These are phyloP conservation scores for Streptanthus diversifolius DNA, from an alignment of 345 rosid genomes.

Conservation along the genomic window DNA sequence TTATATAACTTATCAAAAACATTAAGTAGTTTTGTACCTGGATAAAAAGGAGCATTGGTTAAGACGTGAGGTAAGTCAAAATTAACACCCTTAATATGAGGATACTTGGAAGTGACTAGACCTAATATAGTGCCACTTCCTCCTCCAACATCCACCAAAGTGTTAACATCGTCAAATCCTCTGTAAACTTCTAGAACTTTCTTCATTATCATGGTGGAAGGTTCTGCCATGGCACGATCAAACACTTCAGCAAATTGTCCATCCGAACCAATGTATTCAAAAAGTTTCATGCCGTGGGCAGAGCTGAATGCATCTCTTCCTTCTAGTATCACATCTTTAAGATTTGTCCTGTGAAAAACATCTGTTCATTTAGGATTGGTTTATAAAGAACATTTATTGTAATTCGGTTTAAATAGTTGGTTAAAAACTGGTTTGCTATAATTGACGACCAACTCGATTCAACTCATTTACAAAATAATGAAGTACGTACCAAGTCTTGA, in stretches of 20 bases:
- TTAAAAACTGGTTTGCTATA: background rate
- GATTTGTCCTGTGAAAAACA: slow-evolving; percentile 29
- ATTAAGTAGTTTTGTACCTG: background rate
- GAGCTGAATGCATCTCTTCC: slow-evolving; percentile 54
- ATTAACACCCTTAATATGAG: slow-evolving; percentile 46
- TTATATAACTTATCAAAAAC: background rate
- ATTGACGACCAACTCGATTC: background rate
- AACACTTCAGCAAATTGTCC: slow-evolving; percentile 43
- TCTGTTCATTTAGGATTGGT: background rate
- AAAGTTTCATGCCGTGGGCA: slow-evolving; percentile 49
- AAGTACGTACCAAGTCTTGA: slow-evolving; percentile 29
- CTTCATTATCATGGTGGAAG: slow-evolving; percentile 40
- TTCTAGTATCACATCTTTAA: slow-evolving; percentile 48
- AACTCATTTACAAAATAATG: background rate
- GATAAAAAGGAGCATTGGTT: slow-evolving; percentile 32
- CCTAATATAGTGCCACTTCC: slow-evolving; percentile 45
- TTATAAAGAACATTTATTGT: background rate
- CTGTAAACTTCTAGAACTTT: slow-evolving; percentile 45
- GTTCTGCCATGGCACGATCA: slow-evolving; percentile 45
- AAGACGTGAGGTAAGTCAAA: slow-evolving; percentile 37
- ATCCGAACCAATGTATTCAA: slow-evolving; percentile 42
- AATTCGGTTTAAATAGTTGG: background rate
- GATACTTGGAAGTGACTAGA: slow-evolving; percentile 47
- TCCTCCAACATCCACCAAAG: slow-evolving; percentile 66
- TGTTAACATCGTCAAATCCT: slow-evolving; percentile 46